phyloP scores from a whole-genome alignment of 164 flowering plant genomes.

The Aristolochia fimbriata region DNA sequence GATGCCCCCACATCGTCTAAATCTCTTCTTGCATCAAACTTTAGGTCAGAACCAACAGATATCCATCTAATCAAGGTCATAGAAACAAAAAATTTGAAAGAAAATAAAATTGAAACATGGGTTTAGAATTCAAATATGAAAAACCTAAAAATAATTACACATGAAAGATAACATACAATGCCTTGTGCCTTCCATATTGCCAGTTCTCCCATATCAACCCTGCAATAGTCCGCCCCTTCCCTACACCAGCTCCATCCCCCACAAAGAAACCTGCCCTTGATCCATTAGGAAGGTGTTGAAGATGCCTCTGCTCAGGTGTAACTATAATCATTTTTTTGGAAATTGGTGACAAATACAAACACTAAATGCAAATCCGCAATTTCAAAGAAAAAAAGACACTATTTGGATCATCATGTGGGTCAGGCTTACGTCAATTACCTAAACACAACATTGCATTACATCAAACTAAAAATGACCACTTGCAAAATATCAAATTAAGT shows the following conservation, averaged over 20 bases:
- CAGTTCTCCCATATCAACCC: conserved; percentile 99
- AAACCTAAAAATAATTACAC: background rate
- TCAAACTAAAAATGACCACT: too few species aligned
- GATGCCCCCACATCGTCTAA: conserved; percentile 89
- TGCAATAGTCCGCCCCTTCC: conserved; percentile 96
- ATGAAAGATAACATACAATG: conserved; percentile 50
- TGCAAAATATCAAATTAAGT: too few species aligned
- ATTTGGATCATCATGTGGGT: too few species aligned
- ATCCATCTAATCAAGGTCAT: conserved; percentile 66
- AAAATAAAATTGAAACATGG: background rate
- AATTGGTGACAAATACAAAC: too few species aligned
- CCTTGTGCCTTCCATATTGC: conserved; percentile 80
- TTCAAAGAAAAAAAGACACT: too few species aligned
- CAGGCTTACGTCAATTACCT: too few species aligned
- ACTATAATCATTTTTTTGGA: too few species aligned
- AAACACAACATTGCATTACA: too few species aligned
- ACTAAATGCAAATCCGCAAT: too few species aligned
- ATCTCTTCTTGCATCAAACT: conserved; percentile 94
- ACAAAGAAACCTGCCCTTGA: conserved; percentile 88
- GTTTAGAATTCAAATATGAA: background rate
- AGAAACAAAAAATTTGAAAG: conserved; percentile 6
- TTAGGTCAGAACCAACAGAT: conserved; percentile 94
- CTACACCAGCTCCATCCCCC: conserved; percentile 99
- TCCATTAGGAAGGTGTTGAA: conserved; percentile 66
- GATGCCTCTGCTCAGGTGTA: conserved; percentile 55